Percentiles rank a stretch among this genome's conserved stretches.
Conservation (phyloP, 176 grass and related monocot species). For the Rhynchospora breviuscula region DNA sequence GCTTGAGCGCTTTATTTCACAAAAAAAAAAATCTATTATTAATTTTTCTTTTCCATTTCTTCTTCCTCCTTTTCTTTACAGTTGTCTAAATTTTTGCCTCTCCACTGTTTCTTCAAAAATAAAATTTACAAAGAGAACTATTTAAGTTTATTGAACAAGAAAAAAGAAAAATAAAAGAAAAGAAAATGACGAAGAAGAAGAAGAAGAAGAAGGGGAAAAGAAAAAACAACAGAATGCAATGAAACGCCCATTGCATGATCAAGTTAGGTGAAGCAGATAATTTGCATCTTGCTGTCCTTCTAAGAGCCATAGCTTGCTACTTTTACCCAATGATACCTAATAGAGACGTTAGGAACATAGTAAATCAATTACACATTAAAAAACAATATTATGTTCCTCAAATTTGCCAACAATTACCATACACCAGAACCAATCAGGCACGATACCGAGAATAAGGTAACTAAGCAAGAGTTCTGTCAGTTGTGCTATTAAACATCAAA, state of each 20-base stretch:
- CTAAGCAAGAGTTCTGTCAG: too few relatives aligned
- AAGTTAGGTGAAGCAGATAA: slow-evolving; percentile 10
- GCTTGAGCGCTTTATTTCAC: not conserved
- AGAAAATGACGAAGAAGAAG: not conserved
- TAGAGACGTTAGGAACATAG: not conserved
- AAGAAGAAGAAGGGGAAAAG: not conserved
- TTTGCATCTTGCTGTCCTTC: not conserved
- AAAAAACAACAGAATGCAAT: not conserved
- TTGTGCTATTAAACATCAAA: too few relatives aligned
- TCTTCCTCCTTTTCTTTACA: not conserved
- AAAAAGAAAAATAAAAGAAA: not conserved
- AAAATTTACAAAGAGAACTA: not conserved
- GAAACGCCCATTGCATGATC: not conserved
- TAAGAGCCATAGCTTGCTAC: not conserved
- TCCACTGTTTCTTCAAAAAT: not conserved
- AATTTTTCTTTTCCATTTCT: not conserved
- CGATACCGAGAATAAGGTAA: not conserved
- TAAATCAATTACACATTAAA: not conserved
- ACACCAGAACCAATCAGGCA: not conserved
- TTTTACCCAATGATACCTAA: not conserved
- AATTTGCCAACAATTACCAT: not conserved
- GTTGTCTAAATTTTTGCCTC: not conserved
- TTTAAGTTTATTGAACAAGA: slow-evolving; percentile 1
- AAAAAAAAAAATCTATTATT: not conserved
- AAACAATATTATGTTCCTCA: not conserved